Conservation (phyloP, 2,329 filamentous ascomycete genomes). For the Coniochaeta ligniaria region DNA sequence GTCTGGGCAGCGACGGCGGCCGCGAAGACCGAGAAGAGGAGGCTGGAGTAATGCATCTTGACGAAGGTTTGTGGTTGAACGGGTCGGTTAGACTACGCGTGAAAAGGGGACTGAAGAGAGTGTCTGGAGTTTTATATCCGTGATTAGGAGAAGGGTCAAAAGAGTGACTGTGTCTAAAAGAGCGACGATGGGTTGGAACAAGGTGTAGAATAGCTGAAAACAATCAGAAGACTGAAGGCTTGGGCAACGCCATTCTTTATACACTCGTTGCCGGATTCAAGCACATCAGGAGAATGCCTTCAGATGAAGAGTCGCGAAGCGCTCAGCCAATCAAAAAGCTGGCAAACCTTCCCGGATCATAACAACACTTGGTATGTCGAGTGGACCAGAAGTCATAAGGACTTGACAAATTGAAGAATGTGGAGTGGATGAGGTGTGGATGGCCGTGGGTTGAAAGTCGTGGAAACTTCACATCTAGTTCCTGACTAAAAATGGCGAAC, state of each 20-base stretch:
- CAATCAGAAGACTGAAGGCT: not conserved
- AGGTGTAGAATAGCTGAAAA: not conserved
- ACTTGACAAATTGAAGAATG: not conserved
- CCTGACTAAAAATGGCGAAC: not conserved
- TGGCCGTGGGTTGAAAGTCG: not conserved
- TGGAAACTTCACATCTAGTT: not conserved
- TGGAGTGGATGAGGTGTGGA: not conserved
- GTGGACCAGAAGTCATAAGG: not conserved
- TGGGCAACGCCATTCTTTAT: not conserved
- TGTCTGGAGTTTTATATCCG: slow-evolving; percentile 14
- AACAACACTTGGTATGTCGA: not conserved
- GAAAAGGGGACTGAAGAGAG: not conserved
- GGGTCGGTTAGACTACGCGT: not conserved
- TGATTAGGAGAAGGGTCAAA: slow-evolving; percentile 11
- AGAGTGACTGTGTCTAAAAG: slow-evolving; percentile 1
- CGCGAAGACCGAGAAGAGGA: slow-evolving; percentile 19
- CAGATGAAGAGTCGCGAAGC: not conserved
- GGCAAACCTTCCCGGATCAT: not conserved
- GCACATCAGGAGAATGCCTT: not conserved
- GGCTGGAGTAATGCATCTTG: slow-evolving; percentile 20
- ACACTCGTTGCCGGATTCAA: not conserved
- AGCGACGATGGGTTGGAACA: not conserved
- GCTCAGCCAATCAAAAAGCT: not conserved
- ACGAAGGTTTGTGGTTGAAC: not conserved
- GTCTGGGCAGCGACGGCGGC: slow-evolving; percentile 16